These are phyloP conservation scores for Mucor ambiguus DNA, from an alignment of 371 early-diverging fungal genomes.

Conservation along the genomic window DNA sequence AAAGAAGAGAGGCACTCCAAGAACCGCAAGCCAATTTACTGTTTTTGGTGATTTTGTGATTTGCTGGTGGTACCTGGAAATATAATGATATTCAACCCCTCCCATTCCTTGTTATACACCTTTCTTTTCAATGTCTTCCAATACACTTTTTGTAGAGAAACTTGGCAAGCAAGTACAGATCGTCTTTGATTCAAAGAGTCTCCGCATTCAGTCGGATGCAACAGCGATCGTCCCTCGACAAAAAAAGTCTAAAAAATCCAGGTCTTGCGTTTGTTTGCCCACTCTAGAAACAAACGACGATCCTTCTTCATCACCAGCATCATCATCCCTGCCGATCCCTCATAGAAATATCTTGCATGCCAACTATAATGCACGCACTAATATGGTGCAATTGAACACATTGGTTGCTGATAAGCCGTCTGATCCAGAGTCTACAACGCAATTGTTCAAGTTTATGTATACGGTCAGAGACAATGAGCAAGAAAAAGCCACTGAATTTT, in stretches of 20 bases:
- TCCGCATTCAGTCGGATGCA: constrained; percentile 4
- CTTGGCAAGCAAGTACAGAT: constrained; percentile 2
- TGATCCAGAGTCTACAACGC: constrained; percentile 26
- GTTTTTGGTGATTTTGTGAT: constrained; percentile 9
- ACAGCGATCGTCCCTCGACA: neutral
- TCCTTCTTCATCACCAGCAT: constrained; percentile 29
- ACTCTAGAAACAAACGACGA: neutral
- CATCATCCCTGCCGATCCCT: constrained; percentile 5
- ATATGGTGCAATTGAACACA: constrained; percentile 34
- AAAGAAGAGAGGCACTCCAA: neutral
- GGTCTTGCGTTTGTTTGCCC: constrained; percentile 10
- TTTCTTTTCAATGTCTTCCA: neutral
- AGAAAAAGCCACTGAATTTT: constrained; percentile 32
- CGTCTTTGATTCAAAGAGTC: constrained; percentile 1
- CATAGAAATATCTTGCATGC: constrained; percentile 32
- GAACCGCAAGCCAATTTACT: neutral
- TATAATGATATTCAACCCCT: neutral
- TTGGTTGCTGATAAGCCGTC: constrained; percentile 32
- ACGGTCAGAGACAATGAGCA: constrained; percentile 26
- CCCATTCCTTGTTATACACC: neutral
- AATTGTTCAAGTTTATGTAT: constrained; percentile 33
- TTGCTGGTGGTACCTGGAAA: constrained; percentile 10
- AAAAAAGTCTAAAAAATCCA: constrained; percentile 3
- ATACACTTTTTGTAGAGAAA: neutral
- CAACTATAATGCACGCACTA: constrained; percentile 20